phyloP scores from a whole-genome alignment of 805 yeast species.

The Schizosaccharomyces cryophilus region DNA sequence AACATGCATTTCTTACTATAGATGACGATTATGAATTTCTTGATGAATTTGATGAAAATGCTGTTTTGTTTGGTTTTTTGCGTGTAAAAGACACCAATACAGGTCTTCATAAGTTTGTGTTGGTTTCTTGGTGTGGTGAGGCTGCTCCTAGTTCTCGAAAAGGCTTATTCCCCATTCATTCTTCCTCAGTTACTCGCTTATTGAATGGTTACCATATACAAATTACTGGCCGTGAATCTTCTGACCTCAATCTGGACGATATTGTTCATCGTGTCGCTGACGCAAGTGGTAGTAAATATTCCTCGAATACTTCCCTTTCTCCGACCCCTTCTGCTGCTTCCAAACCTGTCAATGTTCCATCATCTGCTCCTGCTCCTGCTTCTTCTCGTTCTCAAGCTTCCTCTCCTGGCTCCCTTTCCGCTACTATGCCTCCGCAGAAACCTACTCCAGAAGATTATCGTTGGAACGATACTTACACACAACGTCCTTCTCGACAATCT shows the following conservation, averaged over 20 bases:
- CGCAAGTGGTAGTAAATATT: constrained; percentile 91
- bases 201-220: constrained; percentile 70
- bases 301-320: constrained; percentile 13
- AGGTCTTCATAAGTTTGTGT: constrained; percentile 57
- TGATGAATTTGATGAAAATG: constrained; percentile 60
- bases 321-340: background rate
- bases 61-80: constrained; percentile 73
- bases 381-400: background rate
- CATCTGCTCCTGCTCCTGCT: background rate
- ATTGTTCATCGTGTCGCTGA: constrained; percentile 53
- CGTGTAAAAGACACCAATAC: constrained; percentile 80
- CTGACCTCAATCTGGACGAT: constrained; percentile 63
- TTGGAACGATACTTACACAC: background rate
- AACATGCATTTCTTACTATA: background rate
- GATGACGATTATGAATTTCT: constrained; percentile 33
- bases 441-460: background rate
- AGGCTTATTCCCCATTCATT: constrained; percentile 21
- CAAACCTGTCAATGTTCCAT: background rate
- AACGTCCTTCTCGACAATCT: background rate
- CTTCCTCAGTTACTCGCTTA: constrained; percentile 17
- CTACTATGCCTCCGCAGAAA: background rate
- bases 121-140: constrained; percentile 95
- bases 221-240: constrained; percentile 82
- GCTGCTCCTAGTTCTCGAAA: constrained; percentile 42
- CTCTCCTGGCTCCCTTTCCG: too few species aligned